Base-by-base conservation (phyloP, 305 asterid species). In the Coffea humblotiana region DNA sequence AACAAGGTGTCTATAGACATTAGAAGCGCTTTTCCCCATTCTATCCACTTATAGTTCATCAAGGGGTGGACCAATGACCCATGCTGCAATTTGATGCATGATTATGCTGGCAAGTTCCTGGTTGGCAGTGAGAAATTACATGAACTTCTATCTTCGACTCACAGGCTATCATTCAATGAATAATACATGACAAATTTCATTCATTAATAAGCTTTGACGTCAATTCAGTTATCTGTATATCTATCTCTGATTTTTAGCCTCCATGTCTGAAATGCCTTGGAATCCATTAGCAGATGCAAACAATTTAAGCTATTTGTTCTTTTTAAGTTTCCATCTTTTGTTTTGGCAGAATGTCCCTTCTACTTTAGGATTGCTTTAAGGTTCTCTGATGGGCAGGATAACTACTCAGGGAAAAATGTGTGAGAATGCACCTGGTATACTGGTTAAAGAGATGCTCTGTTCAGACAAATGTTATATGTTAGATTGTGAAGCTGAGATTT, bases 401-500 rank as follows among this genome's bases (percentile, higher is more conserved):
- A 77, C 84, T 19, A 74, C 78, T 73, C 88, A 85, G 82, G 86
- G 88, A 82, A 82, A 85, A 68, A 45, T 85, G 40, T 72, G 49
- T 74, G 79, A 85, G 81, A 74, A 56, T 80, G 88, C 80, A 8
- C 66, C 87, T 19, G 90, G 84, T 85, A 79, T 89, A 49, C 83
- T 90, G 87, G 89, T 87, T 66, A 91, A 91, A 88, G 93, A 87
- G 84, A 85, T 90, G 85, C 86, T 94, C 79, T 88, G 87, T 85
- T 91, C 98, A 23, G 82, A 90, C 79, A 91, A 84, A 81, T 93
- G 98, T 89, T 94, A 91, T 76, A 88, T 94, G 89, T 88, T 94
- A 58, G 98, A 94, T 79, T 88, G 92, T 52, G 92, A 90, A 76
- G 74, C 60, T 12, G 92, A 90, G 79, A 85, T 90, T 80, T 94